Evolutionary conservation across 257 asterid species (phyloP).

Genomic region (Scutellaria barbata): DNA sequence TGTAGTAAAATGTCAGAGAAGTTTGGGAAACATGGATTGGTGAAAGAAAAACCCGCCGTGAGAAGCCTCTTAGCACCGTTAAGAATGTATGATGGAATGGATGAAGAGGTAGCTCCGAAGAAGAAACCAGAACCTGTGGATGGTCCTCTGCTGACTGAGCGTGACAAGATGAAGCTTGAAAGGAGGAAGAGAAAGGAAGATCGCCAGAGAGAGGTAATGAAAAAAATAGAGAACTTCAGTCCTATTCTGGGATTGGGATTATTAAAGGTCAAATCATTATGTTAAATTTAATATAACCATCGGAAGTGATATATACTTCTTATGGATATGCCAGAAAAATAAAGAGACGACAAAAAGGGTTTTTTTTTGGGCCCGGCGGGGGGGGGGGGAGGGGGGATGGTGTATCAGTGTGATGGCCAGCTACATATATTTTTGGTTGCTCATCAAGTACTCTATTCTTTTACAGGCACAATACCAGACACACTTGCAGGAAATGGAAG

Average conservation of each 20-base stretch:
- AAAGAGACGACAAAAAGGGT: neutral
- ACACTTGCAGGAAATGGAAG: conserved; percentile 95
- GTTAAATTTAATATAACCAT: neutral
- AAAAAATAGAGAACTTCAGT: neutral
- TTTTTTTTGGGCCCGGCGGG: neutral
- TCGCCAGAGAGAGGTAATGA: conserved; percentile 87
- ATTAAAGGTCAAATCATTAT: conserved; percentile 4
- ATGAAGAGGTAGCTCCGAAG: conserved; percentile 81
- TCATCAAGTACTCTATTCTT: conserved; percentile 22
- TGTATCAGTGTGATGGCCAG: neutral
- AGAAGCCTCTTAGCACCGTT: conserved; percentile 90
- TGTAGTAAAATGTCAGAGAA: conserved; percentile 82
- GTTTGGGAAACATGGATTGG: conserved; percentile 90
- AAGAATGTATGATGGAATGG: conserved; percentile 98
- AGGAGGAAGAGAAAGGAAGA: conserved; percentile 98
- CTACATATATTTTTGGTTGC: conserved; percentile 30
- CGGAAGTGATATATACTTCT: neutral
- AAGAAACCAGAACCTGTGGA: conserved; percentile 94
- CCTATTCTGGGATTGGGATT: conserved; percentile 9
- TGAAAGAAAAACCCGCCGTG: conserved; percentile 84
- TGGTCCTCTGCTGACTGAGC: conserved; percentile 94
- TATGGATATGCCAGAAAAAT: conserved; percentile 2
- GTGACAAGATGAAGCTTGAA: conserved; percentile 91
- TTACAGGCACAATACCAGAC: conserved; percentile 77
- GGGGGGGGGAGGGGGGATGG: neutral